These are phyloP conservation scores for Fraxinus nigra DNA, from an alignment of 305 asterid species.

Conservation along the genomic window DNA sequence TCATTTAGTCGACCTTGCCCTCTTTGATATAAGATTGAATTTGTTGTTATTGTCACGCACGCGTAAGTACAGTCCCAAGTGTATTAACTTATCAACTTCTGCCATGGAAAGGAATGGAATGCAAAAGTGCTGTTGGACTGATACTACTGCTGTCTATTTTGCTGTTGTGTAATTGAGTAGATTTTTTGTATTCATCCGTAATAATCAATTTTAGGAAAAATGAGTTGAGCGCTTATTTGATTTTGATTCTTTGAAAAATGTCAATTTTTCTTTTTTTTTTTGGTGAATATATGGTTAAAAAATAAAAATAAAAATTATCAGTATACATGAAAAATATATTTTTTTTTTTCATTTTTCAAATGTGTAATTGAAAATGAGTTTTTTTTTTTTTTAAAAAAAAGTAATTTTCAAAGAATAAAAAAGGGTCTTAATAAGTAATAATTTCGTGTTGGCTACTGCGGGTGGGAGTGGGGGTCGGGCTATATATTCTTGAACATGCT, in stretches of 20 bases:
- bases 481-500: not conserved
- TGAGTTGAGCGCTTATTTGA: not conserved
- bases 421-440: not conserved
- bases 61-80: not conserved
- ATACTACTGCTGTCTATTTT: not conserved
- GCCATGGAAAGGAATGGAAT: not conserved
- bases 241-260: not conserved
- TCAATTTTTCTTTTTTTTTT: too few relatives aligned
- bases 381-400: too few relatives aligned
- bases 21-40: not conserved
- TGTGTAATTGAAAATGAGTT: not conserved
- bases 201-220: not conserved
- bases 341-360: too few relatives aligned
- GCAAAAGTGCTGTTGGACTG: not conserved
- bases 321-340: not conserved
- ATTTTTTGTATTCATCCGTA: not conserved
- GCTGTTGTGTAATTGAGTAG: conserved; percentile 2
- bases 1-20: not conserved
- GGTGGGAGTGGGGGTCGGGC: not conserved
- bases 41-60: not conserved
- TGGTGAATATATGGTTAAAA: not conserved
- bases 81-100: not conserved
- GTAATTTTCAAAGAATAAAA: not conserved
- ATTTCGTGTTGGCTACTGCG: not conserved
- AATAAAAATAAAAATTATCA: too few relatives aligned